Conservation (phyloP, 306 rosid species). For the Vigna reflexopilosa region DNA sequence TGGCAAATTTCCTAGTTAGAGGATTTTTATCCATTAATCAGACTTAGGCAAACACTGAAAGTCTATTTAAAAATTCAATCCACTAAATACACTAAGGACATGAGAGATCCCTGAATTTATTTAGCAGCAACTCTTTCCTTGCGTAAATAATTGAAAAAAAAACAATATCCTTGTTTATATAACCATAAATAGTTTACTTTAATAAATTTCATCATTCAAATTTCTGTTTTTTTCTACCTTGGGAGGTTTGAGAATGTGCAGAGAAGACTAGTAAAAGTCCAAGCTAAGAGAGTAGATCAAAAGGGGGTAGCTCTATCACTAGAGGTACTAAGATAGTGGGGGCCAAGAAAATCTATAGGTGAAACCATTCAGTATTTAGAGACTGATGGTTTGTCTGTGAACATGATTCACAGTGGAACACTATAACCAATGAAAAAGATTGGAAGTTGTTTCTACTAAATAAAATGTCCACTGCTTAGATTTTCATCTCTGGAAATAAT, state of each 20-base stretch:
- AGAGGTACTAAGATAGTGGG: background rate
- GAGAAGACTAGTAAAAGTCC: background rate
- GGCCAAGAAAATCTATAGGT: background rate
- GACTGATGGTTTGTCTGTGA: background rate
- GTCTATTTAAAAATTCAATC: too few species aligned
- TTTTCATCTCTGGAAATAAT: too few species aligned
- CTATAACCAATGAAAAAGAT: background rate
- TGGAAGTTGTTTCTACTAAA: background rate
- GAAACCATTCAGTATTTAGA: background rate
- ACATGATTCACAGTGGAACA: background rate
- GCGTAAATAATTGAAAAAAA: too few species aligned
- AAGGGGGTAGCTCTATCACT: background rate
- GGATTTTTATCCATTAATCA: conserved; percentile 22
- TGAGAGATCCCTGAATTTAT: too few species aligned
- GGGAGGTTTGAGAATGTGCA: background rate
- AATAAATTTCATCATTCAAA: background rate
- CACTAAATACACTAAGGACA: too few species aligned
- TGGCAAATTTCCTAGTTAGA: background rate
- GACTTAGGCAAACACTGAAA: background rate
- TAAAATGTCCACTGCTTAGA: too few species aligned
- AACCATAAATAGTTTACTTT: conserved; percentile 18
- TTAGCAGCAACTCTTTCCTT: too few species aligned
- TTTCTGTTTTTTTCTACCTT: background rate
- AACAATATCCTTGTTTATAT: conserved; percentile 13
- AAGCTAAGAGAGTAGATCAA: background rate